Evolutionary conservation across 73 alveolate species (phyloP).

Genomic region (Paramecium tetraurelia): DNA sequence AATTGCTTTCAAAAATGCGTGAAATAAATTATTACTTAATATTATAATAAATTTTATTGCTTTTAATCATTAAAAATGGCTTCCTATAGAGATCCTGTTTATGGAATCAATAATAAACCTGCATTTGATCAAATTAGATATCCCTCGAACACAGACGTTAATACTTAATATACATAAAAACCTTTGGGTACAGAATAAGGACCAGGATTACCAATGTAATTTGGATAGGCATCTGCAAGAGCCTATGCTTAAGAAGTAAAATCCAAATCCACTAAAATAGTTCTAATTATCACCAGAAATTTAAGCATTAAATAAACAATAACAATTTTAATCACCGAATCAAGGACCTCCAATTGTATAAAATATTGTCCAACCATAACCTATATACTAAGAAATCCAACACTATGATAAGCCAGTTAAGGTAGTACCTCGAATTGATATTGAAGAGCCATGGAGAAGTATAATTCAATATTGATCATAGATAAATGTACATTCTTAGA

Average conservation of each 20-base stretch:
- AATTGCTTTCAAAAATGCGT: not conserved
- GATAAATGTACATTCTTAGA: not conserved
- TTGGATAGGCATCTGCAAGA: not conserved
- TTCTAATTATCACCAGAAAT: not conserved
- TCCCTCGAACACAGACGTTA: not conserved
- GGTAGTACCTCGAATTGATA: not conserved
- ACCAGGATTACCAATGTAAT: not conserved
- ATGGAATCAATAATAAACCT: not conserved
- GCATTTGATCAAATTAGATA: not conserved
- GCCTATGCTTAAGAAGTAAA: constrained; percentile 15
- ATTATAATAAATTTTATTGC: constrained; percentile 9
- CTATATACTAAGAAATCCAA: not conserved
- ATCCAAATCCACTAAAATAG: not conserved
- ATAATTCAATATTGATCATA: not conserved
- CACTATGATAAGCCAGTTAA: not conserved
- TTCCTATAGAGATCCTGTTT: not conserved
- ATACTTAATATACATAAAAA: not conserved
- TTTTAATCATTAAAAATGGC: not conserved
- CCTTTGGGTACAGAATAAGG: not conserved
- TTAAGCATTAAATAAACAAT: not conserved
- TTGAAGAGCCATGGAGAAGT: constrained; percentile 47
- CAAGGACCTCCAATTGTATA: not conserved
- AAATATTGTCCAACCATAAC: not conserved
- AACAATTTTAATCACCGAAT: not conserved
- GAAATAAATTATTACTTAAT: not conserved